Evolutionary conservation across 2,329 filamentous ascomycete species (phyloP), one percentile per base, ranked within the genome.

Genomic region (Scedosporium boydii): DNA sequence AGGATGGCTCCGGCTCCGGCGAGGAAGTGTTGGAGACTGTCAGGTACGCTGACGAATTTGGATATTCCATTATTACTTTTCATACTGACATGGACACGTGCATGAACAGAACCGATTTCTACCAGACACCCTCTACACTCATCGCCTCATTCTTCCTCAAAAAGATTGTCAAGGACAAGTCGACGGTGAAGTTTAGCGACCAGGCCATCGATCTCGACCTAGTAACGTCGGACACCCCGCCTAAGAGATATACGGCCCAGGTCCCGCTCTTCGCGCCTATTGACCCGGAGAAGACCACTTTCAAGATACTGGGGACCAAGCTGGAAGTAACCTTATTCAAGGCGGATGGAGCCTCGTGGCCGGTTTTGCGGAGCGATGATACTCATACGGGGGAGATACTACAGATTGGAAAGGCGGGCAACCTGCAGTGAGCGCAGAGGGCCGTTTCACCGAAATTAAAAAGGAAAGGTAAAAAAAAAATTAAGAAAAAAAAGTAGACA

Each of bases 61-160:
- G 59, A 16, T 58, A 60, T 63, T 58, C 57, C 16, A 41, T 38
- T 42, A 6, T 27, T 61, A 23, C 42, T 53, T 34, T 16, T 34
- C 26, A 57, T 29, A 42, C 48, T 48, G 23, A 41, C 27, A 29
- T 6, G 6, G 23, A 41, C 27, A 29, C 27, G 6, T 29, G 27
- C 21, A 1, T 1, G 2, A 51, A 23, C 55, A 75, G 76, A 63
- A 86, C 89, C 71, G 95, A 99, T 75, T 99, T 93, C 77, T 99
- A 99, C 77, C 95, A 99, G 76, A 98, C 95, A 1, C 80, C 88
- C 2, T 84, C 85, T 12, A 87, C 86, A 14, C 90, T 98, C 63
- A 96, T 96, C 67, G 93, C 90, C 2, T 95, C 90, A 7, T 88
- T 97, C 68, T 99, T 96, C 77, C 82, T 98, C 62, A 99, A 98